Percentiles rank a stretch among this genome's conserved stretches.
Evolutionary conservation across 2,329 filamentous ascomycete genomes (phyloP).

Genomic region (Graphilbum fragrans): DNA sequence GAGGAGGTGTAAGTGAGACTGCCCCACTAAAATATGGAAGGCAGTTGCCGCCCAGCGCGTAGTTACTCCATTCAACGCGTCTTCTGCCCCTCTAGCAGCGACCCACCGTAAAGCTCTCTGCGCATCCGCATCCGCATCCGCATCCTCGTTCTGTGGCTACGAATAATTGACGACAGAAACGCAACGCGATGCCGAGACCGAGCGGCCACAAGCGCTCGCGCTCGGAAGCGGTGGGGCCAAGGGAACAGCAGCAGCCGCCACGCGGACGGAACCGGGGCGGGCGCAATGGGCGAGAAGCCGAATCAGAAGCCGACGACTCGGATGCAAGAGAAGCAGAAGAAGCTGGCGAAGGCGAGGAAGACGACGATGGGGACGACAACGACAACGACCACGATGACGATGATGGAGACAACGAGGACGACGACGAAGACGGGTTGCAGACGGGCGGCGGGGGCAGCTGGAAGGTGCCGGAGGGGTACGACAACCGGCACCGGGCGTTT

Average conservation of each 20-base stretch:
- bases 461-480: slow-evolving; percentile 24
- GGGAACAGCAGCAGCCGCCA: background rate
- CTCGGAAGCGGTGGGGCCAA: background rate
- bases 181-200: slow-evolving; percentile 1
- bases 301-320: background rate
- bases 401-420: background rate
- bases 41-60: too few relatives aligned
- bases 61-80: too few relatives aligned
- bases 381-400: background rate
- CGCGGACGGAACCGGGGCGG: background rate
- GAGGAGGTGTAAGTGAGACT: too few relatives aligned
- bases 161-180: too few relatives aligned
- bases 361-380: background rate
- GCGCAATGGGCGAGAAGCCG: background rate
- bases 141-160: too few relatives aligned
- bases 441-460: background rate
- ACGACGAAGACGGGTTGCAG: background rate
- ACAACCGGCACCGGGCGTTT: slow-evolving; percentile 70
- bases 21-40: too few relatives aligned
- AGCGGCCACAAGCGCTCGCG: background rate
- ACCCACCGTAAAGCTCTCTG: too few relatives aligned
- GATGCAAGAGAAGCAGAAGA: background rate
- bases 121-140: too few relatives aligned
- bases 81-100: too few relatives aligned
- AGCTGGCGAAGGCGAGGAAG: background rate